Conservation (phyloP, 2,329 filamentous ascomycete species). For the Aureobasidium sp. region DNA sequence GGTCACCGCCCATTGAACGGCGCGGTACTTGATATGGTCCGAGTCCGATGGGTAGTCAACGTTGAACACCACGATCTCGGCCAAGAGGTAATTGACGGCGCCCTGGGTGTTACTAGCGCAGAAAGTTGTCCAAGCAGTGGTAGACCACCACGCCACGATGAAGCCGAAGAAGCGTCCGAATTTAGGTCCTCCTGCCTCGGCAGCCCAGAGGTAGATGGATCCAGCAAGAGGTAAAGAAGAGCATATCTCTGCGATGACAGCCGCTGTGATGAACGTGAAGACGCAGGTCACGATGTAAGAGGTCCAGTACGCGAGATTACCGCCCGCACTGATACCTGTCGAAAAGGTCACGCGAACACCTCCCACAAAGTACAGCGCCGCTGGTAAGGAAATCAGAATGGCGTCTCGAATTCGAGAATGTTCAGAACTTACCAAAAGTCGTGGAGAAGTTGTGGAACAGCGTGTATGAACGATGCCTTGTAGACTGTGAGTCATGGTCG, state of each 20-base stretch:
- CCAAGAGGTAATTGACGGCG: constrained; percentile 31
- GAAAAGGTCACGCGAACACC: constrained; percentile 51
- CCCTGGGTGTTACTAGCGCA: constrained; percentile 28
- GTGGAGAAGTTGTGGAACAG: constrained; percentile 5
- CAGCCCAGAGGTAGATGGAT: constrained; percentile 53
- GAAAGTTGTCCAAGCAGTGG: constrained; percentile 51
- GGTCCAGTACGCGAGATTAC: constrained; percentile 52
- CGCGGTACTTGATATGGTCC: constrained; percentile 46
- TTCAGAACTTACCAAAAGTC: neutral
- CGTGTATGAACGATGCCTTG: constrained; percentile 8
- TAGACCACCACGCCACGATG: constrained; percentile 57
- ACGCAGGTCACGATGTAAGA: constrained; percentile 51
- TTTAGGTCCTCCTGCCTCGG: constrained; percentile 46
- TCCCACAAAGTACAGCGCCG: constrained; percentile 53
- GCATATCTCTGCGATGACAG: constrained; percentile 52
- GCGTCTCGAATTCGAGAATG: constrained; percentile 38
- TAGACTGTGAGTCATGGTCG: neutral
- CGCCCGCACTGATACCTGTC: constrained; percentile 52
- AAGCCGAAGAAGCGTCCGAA: constrained; percentile 49
- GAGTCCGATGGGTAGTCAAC: constrained; percentile 43
- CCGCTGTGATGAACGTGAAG: constrained; percentile 53
- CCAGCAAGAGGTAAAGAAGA: constrained; percentile 50
- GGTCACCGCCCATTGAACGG: constrained; percentile 52
- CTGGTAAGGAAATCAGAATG: constrained; percentile 37
- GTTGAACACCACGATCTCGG: constrained; percentile 49